These are phyloP conservation scores for Candida chauliodis DNA, from an alignment of 805 yeast genomes.

Conservation along the genomic window DNA sequence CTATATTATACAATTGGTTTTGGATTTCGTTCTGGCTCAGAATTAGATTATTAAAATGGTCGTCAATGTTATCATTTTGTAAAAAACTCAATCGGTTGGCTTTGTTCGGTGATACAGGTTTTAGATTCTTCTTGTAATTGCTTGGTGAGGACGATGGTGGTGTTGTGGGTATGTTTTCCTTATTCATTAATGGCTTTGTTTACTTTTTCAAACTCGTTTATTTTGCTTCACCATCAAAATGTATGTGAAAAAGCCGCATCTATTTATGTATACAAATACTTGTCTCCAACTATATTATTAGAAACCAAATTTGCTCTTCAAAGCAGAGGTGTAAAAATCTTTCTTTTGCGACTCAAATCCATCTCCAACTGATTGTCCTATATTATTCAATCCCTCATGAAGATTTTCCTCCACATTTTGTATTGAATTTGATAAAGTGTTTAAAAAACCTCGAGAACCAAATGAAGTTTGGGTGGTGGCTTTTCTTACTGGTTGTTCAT, in stretches of 20 bases:
- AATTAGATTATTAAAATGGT: constrained; percentile 30
- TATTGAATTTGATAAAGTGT: constrained; percentile 49
- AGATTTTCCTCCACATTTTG: constrained; percentile 52
- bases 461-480: constrained; percentile 31
- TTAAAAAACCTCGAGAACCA: constrained; percentile 38
- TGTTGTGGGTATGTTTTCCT: constrained; percentile 10
- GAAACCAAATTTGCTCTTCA: constrained; percentile 53
- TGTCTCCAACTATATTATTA: too few relatives aligned
- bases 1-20: constrained; percentile 26
- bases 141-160: constrained; percentile 10
- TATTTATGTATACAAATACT: too few relatives aligned
- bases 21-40: constrained; percentile 23
- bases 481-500: constrained; percentile 47
- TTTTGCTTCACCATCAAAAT: too few relatives aligned
- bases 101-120: constrained; percentile 27
- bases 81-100: constrained; percentile 22
- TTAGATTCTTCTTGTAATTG: constrained; percentile 14
- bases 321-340: constrained; percentile 47
- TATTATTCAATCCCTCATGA: constrained; percentile 53
- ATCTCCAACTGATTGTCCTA: constrained; percentile 53
- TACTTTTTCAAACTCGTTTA: not conserved
- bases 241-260: too few relatives aligned
- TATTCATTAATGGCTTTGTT: constrained; percentile 7
- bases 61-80: constrained; percentile 31
- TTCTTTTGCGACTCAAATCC: constrained; percentile 48